Conservation (phyloP, 2,329 filamentous ascomycete genomes). For the Xylaria sp. region DNA sequence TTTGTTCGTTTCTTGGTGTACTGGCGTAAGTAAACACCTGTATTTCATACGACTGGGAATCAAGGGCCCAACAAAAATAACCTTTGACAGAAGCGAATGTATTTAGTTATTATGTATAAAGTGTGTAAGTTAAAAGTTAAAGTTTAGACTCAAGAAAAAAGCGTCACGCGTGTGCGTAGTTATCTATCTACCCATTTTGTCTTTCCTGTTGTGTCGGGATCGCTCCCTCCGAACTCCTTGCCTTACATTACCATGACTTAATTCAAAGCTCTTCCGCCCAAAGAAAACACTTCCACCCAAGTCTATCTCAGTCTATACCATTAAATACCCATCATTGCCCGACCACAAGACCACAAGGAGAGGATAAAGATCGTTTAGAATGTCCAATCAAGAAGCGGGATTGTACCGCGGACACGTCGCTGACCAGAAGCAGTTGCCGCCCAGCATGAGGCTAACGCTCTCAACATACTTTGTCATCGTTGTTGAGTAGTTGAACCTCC, state of each 20-base stretch:
- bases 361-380: background rate
- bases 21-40: conserved; percentile 21
- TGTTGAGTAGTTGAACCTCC: conserved; percentile 31
- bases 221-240: conserved; percentile 14
- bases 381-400: conserved; percentile 16
- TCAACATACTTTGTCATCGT: conserved; percentile 38
- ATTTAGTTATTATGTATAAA: conserved; percentile 36
- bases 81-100: conserved; percentile 24
- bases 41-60: conserved; percentile 23
- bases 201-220: conserved; percentile 6
- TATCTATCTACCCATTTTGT: conserved; percentile 30
- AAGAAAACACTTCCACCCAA: background rate
- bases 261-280: background rate
- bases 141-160: conserved; percentile 12
- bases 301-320: background rate
- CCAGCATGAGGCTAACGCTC: conserved; percentile 37
- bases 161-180: conserved; percentile 33
- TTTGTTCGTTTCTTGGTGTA: conserved; percentile 32
- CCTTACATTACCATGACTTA: conserved; percentile 9
- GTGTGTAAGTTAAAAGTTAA: conserved; percentile 6
- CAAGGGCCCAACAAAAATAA: conserved; percentile 2
- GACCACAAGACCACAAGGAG: background rate
- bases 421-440: conserved; percentile 40
- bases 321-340: conserved; percentile 12
- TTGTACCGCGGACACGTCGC: conserved; percentile 39